Percentiles rank a stretch among this genome's conserved stretches.
Evolutionary conservation across 306 rosid species (phyloP).

Genomic region (Comarum palustre): DNA sequence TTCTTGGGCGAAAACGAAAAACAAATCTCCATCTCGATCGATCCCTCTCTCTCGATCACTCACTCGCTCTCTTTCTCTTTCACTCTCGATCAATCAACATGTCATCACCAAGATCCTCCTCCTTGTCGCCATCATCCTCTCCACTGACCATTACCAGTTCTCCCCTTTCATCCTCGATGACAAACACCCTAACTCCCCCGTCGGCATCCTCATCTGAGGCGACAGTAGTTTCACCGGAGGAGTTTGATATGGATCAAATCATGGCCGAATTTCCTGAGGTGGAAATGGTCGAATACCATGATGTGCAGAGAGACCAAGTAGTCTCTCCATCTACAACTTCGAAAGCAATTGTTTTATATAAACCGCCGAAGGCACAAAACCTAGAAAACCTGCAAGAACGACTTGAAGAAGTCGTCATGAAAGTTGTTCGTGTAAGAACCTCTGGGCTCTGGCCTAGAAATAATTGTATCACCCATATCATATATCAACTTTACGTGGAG

Average conservation of each 20-base stretch:
- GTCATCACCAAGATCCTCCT: no score
- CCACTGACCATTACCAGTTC: no score
- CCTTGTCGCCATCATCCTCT: no score
- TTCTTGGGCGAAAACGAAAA: neutral
- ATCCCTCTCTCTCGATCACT: neutral
- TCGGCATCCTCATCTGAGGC: neutral
- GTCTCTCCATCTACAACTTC: neutral
- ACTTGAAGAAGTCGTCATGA: neutral
- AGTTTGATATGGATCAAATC: neutral
- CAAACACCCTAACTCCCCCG: no score
- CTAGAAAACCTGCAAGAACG: neutral
- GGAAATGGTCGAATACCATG: neutral
- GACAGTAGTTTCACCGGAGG: neutral
- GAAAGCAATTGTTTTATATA: neutral
- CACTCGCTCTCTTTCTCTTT: no score
- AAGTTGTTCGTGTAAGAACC: neutral
- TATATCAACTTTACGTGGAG: neutral
- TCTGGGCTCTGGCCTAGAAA: neutral
- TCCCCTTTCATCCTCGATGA: no score
- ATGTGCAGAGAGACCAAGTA: neutral
- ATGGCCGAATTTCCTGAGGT: neutral
- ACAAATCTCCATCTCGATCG: neutral
- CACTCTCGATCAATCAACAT: no score
- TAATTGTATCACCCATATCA: neutral
- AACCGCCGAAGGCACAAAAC: neutral